Evolutionary conservation across 768 basidiomycete genomes (phyloP).

Genomic region (Amanita subjunquillea): DNA sequence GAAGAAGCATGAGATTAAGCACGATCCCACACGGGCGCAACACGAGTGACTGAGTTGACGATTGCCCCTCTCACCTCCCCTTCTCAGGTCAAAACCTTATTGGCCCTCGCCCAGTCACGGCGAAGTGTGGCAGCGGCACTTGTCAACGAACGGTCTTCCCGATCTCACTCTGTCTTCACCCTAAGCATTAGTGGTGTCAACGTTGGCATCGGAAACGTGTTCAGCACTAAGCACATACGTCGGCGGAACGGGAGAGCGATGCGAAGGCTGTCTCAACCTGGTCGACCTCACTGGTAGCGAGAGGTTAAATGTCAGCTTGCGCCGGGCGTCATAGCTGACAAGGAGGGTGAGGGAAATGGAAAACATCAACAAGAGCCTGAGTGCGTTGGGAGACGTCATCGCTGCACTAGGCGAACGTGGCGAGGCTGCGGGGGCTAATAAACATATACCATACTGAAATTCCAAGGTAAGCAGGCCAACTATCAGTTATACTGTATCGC

Average conservation of each 20-base stretch:
- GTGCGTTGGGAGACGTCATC: slow-evolving; percentile 89
- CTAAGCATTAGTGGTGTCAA: slow-evolving; percentile 75
- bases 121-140: slow-evolving; percentile 85
- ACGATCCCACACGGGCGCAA: slow-evolving; percentile 66
- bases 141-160: slow-evolving; percentile 92
- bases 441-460: slow-evolving; percentile 91
- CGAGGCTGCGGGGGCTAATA: slow-evolving; percentile 26
- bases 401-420: slow-evolving; percentile 79
- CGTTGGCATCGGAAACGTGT: slow-evolving; percentile 21
- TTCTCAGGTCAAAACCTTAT: slow-evolving; percentile 65
- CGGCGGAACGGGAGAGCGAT: slow-evolving; percentile 55
- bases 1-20: slow-evolving; percentile 94
- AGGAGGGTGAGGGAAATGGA: slow-evolving; percentile 86
- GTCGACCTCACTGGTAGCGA: slow-evolving; percentile 93
- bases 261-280: slow-evolving; percentile 80
- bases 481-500: slow-evolving; percentile 8
- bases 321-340: slow-evolving; percentile 47
- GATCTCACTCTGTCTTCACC: slow-evolving; percentile 91
- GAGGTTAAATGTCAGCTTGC: slow-evolving; percentile 64
- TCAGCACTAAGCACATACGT: slow-evolving; percentile 10
- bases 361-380: slow-evolving; percentile 86
- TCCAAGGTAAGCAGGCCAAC: slow-evolving; percentile 51
- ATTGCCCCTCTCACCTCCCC: slow-evolving; percentile 64
- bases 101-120: slow-evolving; percentile 67
- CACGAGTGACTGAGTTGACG: slow-evolving; percentile 77